Percentiles rank a stretch among this genome's conserved stretches.
Evolutionary conservation across 75 land plant species (phyloP).

Genomic region (Selaginella moellendorffii): DNA sequence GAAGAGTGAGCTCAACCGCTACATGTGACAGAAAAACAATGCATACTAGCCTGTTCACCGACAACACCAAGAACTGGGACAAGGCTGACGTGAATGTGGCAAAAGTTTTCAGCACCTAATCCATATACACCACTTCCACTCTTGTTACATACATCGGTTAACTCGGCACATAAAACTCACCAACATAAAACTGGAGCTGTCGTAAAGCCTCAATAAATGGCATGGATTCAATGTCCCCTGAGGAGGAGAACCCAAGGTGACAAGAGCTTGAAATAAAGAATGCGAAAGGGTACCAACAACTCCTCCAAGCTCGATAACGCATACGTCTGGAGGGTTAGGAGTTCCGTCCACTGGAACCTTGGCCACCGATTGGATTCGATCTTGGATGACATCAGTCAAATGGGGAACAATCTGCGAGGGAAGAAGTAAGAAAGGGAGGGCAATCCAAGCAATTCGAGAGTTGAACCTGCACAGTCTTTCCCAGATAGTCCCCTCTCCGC

Average conservation of each 20-base stretch:
- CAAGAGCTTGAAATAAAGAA: background rate
- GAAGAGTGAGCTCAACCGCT: background rate
- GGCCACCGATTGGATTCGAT: background rate
- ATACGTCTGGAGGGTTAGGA: background rate
- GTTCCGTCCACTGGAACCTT: background rate
- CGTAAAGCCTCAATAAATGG: background rate
- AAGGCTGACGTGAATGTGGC: background rate
- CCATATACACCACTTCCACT: too few species aligned
- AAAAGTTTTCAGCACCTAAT: background rate
- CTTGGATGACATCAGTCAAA: background rate
- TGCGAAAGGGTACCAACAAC: background rate
- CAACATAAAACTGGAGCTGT: background rate
- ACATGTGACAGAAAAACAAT: background rate
- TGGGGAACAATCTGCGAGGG: background rate
- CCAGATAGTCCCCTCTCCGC: background rate
- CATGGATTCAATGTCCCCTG: background rate
- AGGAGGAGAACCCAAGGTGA: background rate
- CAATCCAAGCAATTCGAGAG: background rate
- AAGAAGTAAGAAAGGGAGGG: background rate
- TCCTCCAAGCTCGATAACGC: background rate
- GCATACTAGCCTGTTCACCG: background rate
- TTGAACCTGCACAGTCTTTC: background rate
- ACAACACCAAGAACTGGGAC: background rate
- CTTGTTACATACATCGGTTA: too few species aligned
- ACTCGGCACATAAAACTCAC: too few species aligned